Evolutionary conservation across 768 basidiomycete species (phyloP).

Genomic region (Tulasnella sp.): DNA sequence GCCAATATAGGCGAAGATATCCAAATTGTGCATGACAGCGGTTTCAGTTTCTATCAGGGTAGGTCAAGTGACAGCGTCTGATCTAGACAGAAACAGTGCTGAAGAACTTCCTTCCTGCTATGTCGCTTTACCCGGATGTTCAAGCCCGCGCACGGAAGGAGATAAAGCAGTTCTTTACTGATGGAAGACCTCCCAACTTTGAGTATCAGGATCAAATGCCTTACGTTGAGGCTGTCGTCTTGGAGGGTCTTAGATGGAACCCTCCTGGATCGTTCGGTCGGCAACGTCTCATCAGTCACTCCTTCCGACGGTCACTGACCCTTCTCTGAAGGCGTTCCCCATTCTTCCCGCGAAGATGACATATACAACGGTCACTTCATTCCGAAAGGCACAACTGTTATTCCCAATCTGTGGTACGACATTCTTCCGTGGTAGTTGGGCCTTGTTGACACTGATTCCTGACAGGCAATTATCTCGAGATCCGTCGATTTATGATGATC

Average conservation of each 20-base stretch:
- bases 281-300: conserved; percentile 18
- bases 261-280: conserved; percentile 34
- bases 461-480: too few species aligned
- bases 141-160: conserved; percentile 24
- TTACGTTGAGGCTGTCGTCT: conserved; percentile 26
- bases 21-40: too few species aligned
- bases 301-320: neutral
- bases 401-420: neutral
- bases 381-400: neutral
- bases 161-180: conserved; percentile 25
- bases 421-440: too few species aligned
- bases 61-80: too few species aligned
- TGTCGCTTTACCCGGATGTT: conserved; percentile 18
- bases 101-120: neutral
- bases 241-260: conserved; percentile 27
- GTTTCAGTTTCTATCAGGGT: too few species aligned
- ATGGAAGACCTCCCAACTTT: conserved; percentile 21
- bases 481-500: too few species aligned
- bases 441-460: too few species aligned
- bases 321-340: neutral
- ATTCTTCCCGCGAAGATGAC: conserved; percentile 11
- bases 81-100: too few species aligned
- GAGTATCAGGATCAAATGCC: conserved; percentile 29
- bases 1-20: too few species aligned
- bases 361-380: conserved; percentile 10